Base-by-base conservation (phyloP, 257 asterid species). In the Nicotiana undulata region DNA sequence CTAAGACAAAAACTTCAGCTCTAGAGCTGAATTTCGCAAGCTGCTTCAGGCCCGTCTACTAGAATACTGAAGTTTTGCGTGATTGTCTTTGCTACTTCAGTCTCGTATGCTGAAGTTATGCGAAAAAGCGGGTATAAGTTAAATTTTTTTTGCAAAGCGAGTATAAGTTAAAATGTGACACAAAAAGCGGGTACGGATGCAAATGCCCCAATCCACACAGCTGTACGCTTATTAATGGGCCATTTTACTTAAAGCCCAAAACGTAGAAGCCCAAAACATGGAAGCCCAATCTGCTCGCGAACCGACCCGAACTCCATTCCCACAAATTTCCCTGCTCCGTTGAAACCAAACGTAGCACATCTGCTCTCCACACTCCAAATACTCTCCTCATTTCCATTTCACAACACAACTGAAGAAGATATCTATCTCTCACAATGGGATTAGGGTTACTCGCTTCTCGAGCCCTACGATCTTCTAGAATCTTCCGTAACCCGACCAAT, bases 371-470 rank as follows among this genome's bases (percentile, higher is more conserved):
- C 59, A 72, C 58, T 46, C 77, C 59, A 20, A 44, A 12, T 44
- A n/a, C 58, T 22, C 22, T 44, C 34, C 46, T 84, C 63, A 65
- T 64, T 72, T 66, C 63, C 68, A 22, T 26, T 63, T 67, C 13
- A 31, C 4, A 18, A 22, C 2, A 11, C 12, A 20, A 24, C 60
- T 49, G 78, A 72, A 72, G 59, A 67, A 40, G 49, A 40, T 8
- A 40, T 67, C 52, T 2, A 44, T 70, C 61, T 24, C 40, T 9
- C 29, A 79, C 8, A 79, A 93, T 93, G 98, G 97, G 92, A 77
- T 83, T 94, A 85, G 87, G 90, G 75, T 89, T 86, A 75, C 90
- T 94, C 86, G 90, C 94, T 84, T 87, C 94, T 53, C 89, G 97
- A 81, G 83, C 89, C 82, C 90, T 94, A 83, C 94, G 93, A 84